phyloP scores from a whole-genome alignment of 2,329 filamentous ascomycete genomes.

The Phaeosphaeria sp. region DNA sequence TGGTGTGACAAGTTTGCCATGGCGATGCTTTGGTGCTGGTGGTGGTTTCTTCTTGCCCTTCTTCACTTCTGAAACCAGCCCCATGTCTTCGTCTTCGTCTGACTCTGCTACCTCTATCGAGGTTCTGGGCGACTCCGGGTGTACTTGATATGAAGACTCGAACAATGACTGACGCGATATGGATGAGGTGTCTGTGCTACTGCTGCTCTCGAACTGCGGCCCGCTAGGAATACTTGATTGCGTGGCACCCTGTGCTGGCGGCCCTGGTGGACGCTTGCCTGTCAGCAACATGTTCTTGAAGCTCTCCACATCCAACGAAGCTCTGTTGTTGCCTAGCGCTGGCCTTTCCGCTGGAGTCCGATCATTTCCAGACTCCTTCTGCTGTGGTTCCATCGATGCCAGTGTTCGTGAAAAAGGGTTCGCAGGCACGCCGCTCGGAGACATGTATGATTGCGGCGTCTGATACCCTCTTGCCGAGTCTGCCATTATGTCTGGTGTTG shows the following conservation, averaged over 20 bases:
- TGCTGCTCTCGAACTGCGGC: conserved; percentile 53
- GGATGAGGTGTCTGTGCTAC: conserved; percentile 65
- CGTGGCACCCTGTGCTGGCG: conserved; percentile 30
- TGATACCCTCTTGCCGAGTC: conserved; percentile 28
- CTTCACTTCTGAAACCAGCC: conserved; percentile 36
- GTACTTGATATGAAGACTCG: conserved; percentile 55
- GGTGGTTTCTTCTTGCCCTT: conserved; percentile 74
- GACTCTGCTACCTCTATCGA: conserved; percentile 64
- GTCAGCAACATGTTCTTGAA: conserved; percentile 80
- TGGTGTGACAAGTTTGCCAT: conserved; percentile 74
- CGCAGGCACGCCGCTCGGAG: conserved; percentile 30
- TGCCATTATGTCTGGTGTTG: conserved; percentile 27
- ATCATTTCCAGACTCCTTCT: conserved; percentile 31
- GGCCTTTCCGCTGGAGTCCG: conserved; percentile 34
- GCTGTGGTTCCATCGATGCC: conserved; percentile 43
- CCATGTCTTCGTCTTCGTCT: conserved; percentile 55
- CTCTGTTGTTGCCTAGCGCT: conserved; percentile 37
- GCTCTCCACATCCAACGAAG: conserved; percentile 74
- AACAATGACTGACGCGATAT: conserved; percentile 65
- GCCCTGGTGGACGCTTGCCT: conserved; percentile 57
- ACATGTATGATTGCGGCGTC: conserved; percentile 16
- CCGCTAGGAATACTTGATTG: conserved; percentile 27
- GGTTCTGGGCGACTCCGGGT: conserved; percentile 61
- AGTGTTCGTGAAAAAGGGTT: conserved; percentile 50
- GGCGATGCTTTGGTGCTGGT: conserved; percentile 70